phyloP scores from a whole-genome alignment of 139 green algal genomes.

The Closterium sp. region DNA sequence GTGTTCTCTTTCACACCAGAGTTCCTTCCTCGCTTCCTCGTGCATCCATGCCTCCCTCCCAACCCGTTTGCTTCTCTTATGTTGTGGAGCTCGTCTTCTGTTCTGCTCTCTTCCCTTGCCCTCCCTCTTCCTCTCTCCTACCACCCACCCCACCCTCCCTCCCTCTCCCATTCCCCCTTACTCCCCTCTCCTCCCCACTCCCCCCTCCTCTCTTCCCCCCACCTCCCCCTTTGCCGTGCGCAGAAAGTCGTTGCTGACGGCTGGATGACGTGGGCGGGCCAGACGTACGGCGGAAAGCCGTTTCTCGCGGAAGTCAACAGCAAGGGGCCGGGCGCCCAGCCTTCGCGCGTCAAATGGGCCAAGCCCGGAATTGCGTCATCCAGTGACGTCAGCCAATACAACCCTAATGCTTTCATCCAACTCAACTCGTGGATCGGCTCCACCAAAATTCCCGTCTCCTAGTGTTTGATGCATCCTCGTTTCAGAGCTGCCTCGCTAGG shows the following conservation, averaged over 20 bases:
- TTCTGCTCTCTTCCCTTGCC: background rate
- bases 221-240: background rate
- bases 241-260: background rate
- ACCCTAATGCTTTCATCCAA: background rate
- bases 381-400: background rate
- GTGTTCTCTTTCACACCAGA: too few species aligned
- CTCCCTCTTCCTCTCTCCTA: background rate
- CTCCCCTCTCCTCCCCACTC: too few species aligned
- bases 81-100: background rate
- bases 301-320: background rate
- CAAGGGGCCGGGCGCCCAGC: background rate
- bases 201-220: too few species aligned
- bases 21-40: too few species aligned
- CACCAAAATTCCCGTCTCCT: background rate
- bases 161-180: too few species aligned
- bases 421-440: background rate
- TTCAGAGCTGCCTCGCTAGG: background rate
- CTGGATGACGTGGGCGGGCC: background rate
- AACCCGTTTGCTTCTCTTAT: too few species aligned
- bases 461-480: background rate
- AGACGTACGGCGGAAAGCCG: slow-evolving; percentile 11
- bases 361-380: background rate
- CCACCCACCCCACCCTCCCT: too few species aligned
- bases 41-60: background rate
- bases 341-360: background rate